Evolutionary conservation across 1,139 yeast genomes (phyloP), one percentile per base, ranked within the genome.

Genomic region (Magnusiomyces clavatus): DNA sequence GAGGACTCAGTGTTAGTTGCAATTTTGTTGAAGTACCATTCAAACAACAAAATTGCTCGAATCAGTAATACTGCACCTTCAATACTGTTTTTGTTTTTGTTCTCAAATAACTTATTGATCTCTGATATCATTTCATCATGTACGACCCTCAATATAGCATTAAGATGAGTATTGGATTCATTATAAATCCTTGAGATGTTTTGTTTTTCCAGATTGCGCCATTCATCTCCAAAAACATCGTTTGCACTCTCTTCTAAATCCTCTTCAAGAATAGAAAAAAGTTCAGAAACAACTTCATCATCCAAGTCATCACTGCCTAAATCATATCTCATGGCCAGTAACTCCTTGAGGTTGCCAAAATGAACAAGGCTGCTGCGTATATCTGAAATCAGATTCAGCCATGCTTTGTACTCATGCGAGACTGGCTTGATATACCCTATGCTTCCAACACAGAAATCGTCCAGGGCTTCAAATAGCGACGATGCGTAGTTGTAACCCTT

Each of bases 311-410:
- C 46, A 5, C 14, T 4, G 6, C 29, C 46, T 16, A 29, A 8
- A 6, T 35, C 42, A 29, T 46, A 49, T n/a, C 43, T 36, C 2
- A 46, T 46, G 4, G 51, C 34, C 16, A 51, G 43, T 20, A 43
- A 41, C 35, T 46, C 42, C 34, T 49, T 51, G 36, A 55, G 45
- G 38, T 44, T 38, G 8, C 50, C 47, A 19, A 56, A 41, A 31
- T 51, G 49, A n/a, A 49, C 57, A 12, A 55, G 43, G 14, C 49
- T 53, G 16, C 19, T 36, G 38, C 45, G 50, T 2, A 53, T 45
- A 8, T 49, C 17, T 4, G 51, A 47, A 8, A 56, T 47, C 8
- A 42, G 46, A 5, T 40, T 41, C 11, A 53, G 47, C 58, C 58
- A 56, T 2, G 43, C 35, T 6, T 50, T 43, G 43, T 47, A 51